phyloP scores from a whole-genome alignment of 75 land plant species.

The Adiantum capillusveneris region DNA sequence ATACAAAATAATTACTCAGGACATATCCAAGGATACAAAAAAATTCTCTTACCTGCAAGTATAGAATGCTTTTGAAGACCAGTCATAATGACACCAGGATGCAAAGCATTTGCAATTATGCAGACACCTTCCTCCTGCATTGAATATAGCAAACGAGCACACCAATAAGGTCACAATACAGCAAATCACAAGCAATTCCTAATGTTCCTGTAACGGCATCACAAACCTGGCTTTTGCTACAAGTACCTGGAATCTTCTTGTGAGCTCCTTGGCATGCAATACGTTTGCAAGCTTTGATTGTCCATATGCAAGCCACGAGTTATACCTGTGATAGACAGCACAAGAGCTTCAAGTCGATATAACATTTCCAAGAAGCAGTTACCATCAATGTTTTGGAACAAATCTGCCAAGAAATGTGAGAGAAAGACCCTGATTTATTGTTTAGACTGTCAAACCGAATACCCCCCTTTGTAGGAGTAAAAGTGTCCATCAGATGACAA shows the following conservation, averaged over 20 bases:
- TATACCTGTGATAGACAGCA: constrained; percentile 38
- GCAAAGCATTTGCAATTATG: constrained; percentile 51
- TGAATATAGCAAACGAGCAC: too few relatives aligned
- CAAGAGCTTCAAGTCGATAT: background rate
- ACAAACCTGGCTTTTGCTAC: too few relatives aligned
- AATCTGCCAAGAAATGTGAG: too few relatives aligned
- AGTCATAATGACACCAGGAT: constrained; percentile 59
- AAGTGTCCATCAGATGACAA: constrained; percentile 31
- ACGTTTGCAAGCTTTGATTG: constrained; percentile 79
- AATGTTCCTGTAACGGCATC: too few relatives aligned
- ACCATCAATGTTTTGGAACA: background rate
- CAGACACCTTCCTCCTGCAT: constrained; percentile 48
- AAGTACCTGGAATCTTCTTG: constrained; percentile 60
- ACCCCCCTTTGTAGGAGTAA: constrained; percentile 18
- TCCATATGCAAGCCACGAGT: constrained; percentile 59
- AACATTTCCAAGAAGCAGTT: background rate
- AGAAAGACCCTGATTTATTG: constrained; percentile 36
- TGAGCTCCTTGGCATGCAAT: constrained; percentile 68
- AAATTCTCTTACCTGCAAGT: background rate
- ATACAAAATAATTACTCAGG: too few relatives aligned
- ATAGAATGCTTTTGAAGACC: constrained; percentile 10
- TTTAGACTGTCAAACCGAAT: constrained; percentile 31
- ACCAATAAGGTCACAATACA: too few relatives aligned
- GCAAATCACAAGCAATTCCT: too few relatives aligned
- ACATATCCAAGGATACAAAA: too few relatives aligned